Conservation (phyloP, 2,329 filamentous ascomycete species). For the Beauveria sp. region DNA sequence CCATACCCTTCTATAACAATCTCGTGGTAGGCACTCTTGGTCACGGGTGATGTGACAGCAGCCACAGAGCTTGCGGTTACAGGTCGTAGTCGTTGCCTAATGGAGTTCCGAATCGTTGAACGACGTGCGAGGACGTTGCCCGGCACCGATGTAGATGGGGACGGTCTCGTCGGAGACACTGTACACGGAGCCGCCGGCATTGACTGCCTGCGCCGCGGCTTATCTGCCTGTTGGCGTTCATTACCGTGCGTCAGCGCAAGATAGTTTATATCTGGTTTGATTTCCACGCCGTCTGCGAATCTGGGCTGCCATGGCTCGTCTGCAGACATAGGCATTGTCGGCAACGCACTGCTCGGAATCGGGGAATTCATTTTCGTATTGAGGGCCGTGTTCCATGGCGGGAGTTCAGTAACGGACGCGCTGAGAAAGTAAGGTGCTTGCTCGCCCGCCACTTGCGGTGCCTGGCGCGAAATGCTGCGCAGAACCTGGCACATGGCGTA, state of each 20-base stretch:
- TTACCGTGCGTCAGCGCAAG: slow-evolving; percentile 34
- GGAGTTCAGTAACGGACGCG: slow-evolving; percentile 33
- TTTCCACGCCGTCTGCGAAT: slow-evolving; percentile 23
- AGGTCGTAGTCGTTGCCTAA: slow-evolving; percentile 17
- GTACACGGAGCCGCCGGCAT: slow-evolving; percentile 8
- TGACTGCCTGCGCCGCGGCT: slow-evolving; percentile 1
- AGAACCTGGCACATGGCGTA: slow-evolving; percentile 70
- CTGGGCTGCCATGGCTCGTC: slow-evolving; percentile 5
- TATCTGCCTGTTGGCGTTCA: not conserved
- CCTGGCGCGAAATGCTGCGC: slow-evolving; percentile 51
- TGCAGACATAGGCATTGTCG: not conserved
- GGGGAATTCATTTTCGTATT: slow-evolving; percentile 12
- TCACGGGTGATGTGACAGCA: slow-evolving; percentile 14
- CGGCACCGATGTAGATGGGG: slow-evolving; percentile 23
- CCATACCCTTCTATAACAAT: slow-evolving; percentile 47
- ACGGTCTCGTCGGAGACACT: slow-evolving; percentile 6
- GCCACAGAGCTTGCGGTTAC: slow-evolving; percentile 19
- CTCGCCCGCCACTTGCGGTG: slow-evolving; percentile 52
- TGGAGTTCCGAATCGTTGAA: slow-evolving; percentile 26
- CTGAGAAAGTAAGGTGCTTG: slow-evolving; percentile 50
- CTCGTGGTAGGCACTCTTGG: slow-evolving; percentile 34
- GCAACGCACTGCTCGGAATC: not conserved
- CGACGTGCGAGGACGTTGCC: slow-evolving; percentile 22
- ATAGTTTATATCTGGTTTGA: slow-evolving; percentile 51
- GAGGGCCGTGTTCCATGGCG: slow-evolving; percentile 36